Conservation (phyloP, 1,284 basidiomycete genomes). For the Moesziomyces antarcticus region DNA sequence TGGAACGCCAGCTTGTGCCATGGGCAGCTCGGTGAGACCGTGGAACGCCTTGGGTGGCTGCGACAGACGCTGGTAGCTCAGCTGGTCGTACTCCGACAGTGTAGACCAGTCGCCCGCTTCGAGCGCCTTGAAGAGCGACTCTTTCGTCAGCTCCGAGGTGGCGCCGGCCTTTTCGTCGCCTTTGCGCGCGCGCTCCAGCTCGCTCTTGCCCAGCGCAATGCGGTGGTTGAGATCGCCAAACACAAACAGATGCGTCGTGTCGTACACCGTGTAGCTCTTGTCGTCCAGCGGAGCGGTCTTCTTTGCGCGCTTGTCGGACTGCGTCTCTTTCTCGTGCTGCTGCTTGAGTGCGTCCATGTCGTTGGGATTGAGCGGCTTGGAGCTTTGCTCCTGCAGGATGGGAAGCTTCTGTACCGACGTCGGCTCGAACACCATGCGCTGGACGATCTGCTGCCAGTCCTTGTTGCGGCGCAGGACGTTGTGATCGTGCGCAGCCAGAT, state of each 20-base stretch:
- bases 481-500: slow-evolving; percentile 84
- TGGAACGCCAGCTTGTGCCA: slow-evolving; percentile 42
- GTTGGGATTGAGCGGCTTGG: slow-evolving; percentile 19
- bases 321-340: slow-evolving; percentile 64
- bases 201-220: slow-evolving; percentile 52
- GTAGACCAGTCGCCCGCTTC: slow-evolving; percentile 51
- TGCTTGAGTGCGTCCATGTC: slow-evolving; percentile 61
- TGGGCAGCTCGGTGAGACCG: slow-evolving; percentile 53
- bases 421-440: slow-evolving; percentile 78
- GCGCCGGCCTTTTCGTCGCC: slow-evolving; percentile 13
- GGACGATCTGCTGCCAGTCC: slow-evolving; percentile 83
- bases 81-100: slow-evolving; percentile 61
- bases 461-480: slow-evolving; percentile 78
- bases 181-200: slow-evolving; percentile 11
- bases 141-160: slow-evolving; percentile 29
- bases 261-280: slow-evolving; percentile 61
- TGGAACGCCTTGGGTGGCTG: slow-evolving; percentile 56
- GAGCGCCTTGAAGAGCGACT: slow-evolving; percentile 35
- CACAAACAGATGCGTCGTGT: slow-evolving; percentile 66
- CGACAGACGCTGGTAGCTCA: slow-evolving; percentile 42
- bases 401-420: slow-evolving; percentile 42
- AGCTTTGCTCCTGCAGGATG: slow-evolving; percentile 29
- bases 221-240: slow-evolving; percentile 68
- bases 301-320: slow-evolving; percentile 77
- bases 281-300: slow-evolving; percentile 56